These are phyloP conservation scores for Clarireedia monteithiana DNA, from an alignment of 2,329 filamentous ascomycete species.

Conservation along the genomic window DNA sequence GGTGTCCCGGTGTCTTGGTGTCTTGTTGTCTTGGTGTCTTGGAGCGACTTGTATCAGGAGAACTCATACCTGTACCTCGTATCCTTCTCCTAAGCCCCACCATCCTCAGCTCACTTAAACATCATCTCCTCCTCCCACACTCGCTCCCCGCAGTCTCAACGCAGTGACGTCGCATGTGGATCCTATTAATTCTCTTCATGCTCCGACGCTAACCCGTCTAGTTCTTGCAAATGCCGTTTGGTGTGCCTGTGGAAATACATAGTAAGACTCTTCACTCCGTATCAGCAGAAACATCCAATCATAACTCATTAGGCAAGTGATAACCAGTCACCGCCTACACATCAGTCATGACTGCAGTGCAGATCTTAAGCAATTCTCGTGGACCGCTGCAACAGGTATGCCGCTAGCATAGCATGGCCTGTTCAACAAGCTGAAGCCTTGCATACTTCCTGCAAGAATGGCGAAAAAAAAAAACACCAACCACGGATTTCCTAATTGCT, in stretches of 20 bases:
- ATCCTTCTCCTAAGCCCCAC: no score
- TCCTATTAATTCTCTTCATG: background rate
- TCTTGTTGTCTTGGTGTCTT: no score
- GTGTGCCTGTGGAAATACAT: background rate
- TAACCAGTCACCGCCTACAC: background rate
- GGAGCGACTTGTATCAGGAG: no score
- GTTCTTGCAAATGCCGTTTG: slow-evolving; percentile 1
- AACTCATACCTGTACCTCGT: no score
- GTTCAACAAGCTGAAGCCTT: background rate
- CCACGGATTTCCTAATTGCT: slow-evolving; percentile 3
- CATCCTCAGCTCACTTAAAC: background rate
- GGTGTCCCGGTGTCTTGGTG: no score
- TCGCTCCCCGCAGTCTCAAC: background rate
- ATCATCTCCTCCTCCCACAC: background rate
- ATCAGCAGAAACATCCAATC: background rate
- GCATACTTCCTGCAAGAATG: background rate
- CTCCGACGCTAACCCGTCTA: background rate
- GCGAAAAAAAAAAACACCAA: background rate
- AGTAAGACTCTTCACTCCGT: background rate
- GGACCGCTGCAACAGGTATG: background rate
- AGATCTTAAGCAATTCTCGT: slow-evolving; percentile 2
- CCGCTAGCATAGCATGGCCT: background rate
- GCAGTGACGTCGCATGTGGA: slow-evolving; percentile 5
- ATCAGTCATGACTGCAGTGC: background rate
- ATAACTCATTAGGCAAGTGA: background rate